phyloP scores from a whole-genome alignment of 2,329 filamentous ascomycete genomes.

The Fusarium sp. region DNA sequence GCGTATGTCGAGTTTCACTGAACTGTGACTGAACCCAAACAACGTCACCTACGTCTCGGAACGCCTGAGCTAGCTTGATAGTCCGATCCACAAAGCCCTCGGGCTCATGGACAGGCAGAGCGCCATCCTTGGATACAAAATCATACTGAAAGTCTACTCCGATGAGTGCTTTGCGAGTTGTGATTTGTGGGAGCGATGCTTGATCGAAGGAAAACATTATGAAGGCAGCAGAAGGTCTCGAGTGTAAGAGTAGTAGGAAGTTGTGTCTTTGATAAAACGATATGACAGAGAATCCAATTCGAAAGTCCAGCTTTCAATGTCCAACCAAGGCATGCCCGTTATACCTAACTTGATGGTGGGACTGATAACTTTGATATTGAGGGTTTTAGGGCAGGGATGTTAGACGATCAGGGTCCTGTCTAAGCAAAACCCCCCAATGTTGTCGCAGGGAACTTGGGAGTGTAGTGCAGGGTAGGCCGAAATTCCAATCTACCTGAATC shows the following conservation, averaged over 20 bases:
- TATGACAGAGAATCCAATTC: not conserved
- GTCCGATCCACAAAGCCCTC: constrained; percentile 76
- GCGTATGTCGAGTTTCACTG: constrained; percentile 68
- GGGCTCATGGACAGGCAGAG: constrained; percentile 73
- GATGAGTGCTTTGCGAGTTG: constrained; percentile 77
- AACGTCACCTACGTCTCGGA: constrained; percentile 78
- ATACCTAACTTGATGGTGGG: constrained; percentile 7
- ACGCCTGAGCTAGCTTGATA: constrained; percentile 74
- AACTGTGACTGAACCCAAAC: constrained; percentile 89
- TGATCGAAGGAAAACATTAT: constrained; percentile 69
- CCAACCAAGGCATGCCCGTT: constrained; percentile 10
- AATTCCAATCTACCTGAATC: not conserved
- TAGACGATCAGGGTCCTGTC: constrained; percentile 21
- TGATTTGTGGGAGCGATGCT: constrained; percentile 66
- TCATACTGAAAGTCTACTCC: constrained; percentile 92
- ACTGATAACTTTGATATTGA: constrained; percentile 14
- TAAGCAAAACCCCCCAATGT: constrained; percentile 33
- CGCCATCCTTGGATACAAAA: constrained; percentile 77
- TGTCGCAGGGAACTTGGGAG: constrained; percentile 9
- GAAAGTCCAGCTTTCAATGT: constrained; percentile 8
- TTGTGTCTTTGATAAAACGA: not conserved
- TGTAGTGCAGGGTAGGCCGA: constrained; percentile 37
- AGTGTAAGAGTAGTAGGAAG: not conserved
- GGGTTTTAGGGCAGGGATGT: constrained; percentile 30
- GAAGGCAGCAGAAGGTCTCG: not conserved